Evolutionary conservation across 2,329 filamentous ascomycete species (phyloP), one percentile per base, ranked within the genome.

Genomic region (Scedosporium aurantiacum): DNA sequence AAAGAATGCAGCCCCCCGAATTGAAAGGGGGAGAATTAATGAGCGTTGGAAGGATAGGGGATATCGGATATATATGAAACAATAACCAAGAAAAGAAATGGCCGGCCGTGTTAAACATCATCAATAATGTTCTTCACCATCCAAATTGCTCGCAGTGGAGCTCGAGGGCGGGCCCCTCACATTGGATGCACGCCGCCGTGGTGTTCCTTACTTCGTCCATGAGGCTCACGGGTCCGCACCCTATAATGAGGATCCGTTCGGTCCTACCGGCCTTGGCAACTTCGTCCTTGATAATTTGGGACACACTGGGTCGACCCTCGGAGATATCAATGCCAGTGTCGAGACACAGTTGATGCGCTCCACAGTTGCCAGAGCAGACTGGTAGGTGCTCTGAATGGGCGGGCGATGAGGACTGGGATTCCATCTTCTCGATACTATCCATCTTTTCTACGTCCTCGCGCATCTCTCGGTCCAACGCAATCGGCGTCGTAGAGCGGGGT

Each of bases 111-210:
- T n/a, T 27, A 57, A 37, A n/a, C 25, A 37, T 32, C n/a, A 37
- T 25, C 18, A 10, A 10, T 52, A 23, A 8, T 14, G 27, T 23
- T 23, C 25, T 25, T 68, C 64, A 77, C 75, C 75, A 78, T 4
- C 72, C 76, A 67, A 79, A 79, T 52, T 76, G 70, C 68, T 81
- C 79, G 60, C 75, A 76, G 68, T 81, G 78, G 14, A 81, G 68
- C 64, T 79, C 78, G 3, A 81, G 68, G 27, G 73, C 73, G 2
- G 78, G 76, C 1, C 78, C 77, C 6, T 72, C 69, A 0, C 68
- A 59, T 23, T 67, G 70, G 56, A 81, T 78, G 60, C 69, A 72
- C 12, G 66, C 66, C 1, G 76, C 75, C 0, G 74, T 70, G 2
- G 74, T 73, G 59, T 76, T 73, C 27, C 78, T 74, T 41, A 79